Percentiles rank a stretch among this genome's conserved stretches.
Evolutionary conservation across 345 rosid genomes (phyloP).

Genomic region (Camelina hispida): DNA sequence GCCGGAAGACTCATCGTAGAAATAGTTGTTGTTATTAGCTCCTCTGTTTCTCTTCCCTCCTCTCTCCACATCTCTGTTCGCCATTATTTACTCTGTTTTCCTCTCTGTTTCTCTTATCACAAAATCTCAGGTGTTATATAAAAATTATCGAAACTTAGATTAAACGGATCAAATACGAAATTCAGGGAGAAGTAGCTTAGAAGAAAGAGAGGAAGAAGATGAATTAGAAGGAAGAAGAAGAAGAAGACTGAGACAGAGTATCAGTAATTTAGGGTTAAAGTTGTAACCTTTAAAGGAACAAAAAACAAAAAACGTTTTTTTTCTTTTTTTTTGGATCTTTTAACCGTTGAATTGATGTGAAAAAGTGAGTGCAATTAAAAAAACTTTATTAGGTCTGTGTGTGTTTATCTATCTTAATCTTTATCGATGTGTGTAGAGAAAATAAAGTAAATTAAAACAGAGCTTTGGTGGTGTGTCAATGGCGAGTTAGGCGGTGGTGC

Average conservation of each 20-base stretch:
- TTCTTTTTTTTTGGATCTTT: background rate
- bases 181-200: constrained; percentile 42
- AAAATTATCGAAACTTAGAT: constrained; percentile 23
- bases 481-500: constrained; percentile 47
- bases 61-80: constrained; percentile 68
- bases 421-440: constrained; percentile 17
- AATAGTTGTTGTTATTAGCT: constrained; percentile 36
- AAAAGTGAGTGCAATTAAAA: background rate
- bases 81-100: constrained; percentile 48
- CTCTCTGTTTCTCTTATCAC: background rate
- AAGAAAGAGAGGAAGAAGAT: constrained; percentile 30
- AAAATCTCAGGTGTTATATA: constrained; percentile 25
- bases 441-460: background rate
- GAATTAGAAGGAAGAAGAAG: constrained; percentile 32
- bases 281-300: constrained; percentile 17
- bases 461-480: constrained; percentile 46
- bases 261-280: constrained; percentile 41
- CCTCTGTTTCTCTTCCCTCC: constrained; percentile 47
- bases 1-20: constrained; percentile 51
- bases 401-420: background rate
- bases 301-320: background rate
- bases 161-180: constrained; percentile 37
- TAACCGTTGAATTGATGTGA: constrained; percentile 28
- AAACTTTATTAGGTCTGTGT: too few relatives aligned
- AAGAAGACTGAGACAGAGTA: constrained; percentile 33